Conservation (phyloP, 169 alveolate species). For the Plasmodium yoelii region DNA sequence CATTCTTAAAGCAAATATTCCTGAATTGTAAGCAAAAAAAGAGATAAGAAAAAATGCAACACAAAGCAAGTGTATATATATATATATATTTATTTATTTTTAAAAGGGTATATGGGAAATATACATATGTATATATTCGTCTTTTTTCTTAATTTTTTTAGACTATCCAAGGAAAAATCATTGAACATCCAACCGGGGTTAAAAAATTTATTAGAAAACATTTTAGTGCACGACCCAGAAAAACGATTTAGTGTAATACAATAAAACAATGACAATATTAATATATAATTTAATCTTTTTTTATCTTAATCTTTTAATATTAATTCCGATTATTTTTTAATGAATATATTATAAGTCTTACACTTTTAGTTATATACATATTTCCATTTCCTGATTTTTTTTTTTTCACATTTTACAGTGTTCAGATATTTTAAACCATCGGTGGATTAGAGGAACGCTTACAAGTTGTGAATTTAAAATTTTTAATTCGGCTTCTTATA, state of each 20-base stretch:
- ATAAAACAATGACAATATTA: neutral
- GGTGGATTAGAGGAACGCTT: constrained; percentile 75
- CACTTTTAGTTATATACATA: neutral
- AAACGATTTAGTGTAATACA: constrained; percentile 65
- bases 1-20: constrained; percentile 60
- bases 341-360: no score
- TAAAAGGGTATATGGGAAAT: neutral
- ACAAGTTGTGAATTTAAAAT: constrained; percentile 72
- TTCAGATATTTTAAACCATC: constrained; percentile 62
- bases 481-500: constrained; percentile 66
- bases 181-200: constrained; percentile 67
- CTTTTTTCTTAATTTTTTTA: neutral
- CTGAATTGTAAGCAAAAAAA: constrained; percentile 39
- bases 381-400: constrained; percentile 6
- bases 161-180: constrained; percentile 66
- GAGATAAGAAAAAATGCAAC: neutral
- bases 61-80: neutral
- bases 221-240: constrained; percentile 71
- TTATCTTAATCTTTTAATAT: no score
- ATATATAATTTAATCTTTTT: no score
- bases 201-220: constrained; percentile 65
- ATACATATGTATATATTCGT: neutral
- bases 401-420: constrained; percentile 50
- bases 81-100: neutral
- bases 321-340: no score